Conservation (phyloP, 2,329 filamentous ascomycete genomes). For the Allantophomopsis cytisporea region DNA sequence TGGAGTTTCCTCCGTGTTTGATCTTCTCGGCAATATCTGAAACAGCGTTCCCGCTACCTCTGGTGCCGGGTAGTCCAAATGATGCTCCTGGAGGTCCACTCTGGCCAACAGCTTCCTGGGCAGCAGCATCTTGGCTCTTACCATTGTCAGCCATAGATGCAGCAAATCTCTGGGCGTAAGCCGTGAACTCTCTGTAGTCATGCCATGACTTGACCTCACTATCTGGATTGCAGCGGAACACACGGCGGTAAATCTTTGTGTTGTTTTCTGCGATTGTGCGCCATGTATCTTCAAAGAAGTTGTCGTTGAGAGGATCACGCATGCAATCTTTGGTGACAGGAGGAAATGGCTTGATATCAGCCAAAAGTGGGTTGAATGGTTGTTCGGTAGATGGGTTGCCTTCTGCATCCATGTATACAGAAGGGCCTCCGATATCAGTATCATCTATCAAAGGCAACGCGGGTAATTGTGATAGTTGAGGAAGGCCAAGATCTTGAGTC, state of each 20-base stretch:
- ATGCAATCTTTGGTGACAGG: slow-evolving; percentile 83
- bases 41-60: slow-evolving; percentile 7
- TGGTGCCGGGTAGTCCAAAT: slow-evolving; percentile 2
- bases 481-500: slow-evolving; percentile 54
- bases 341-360: slow-evolving; percentile 56
- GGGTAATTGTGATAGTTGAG: slow-evolving; percentile 55
- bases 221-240: slow-evolving; percentile 96
- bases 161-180: slow-evolving; percentile 65
- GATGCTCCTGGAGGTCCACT: slow-evolving; percentile 16
- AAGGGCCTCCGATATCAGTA: slow-evolving; percentile 68
- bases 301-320: slow-evolving; percentile 71
- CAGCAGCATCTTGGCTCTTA: slow-evolving; percentile 17
- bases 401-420: slow-evolving; percentile 38
- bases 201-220: slow-evolving; percentile 89
- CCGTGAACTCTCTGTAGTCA: slow-evolving; percentile 48
- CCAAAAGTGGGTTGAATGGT: slow-evolving; percentile 36
- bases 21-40: slow-evolving; percentile 12
- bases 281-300: slow-evolving; percentile 85
- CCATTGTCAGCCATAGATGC: slow-evolving; percentile 20
- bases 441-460: slow-evolving; percentile 60
- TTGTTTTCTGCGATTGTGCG: slow-evolving; percentile 81
- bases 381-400: slow-evolving; percentile 30
- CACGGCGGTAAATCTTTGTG: slow-evolving; percentile 82
- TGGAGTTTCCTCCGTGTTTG: slow-evolving; percentile 2
- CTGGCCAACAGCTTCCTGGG: slow-evolving; percentile 15